Percentiles rank a stretch among this genome's conserved stretches.
These are phyloP conservation scores for Inosperma sp. DNA, from an alignment of 768 basidiomycete species.

Conservation along the genomic window DNA sequence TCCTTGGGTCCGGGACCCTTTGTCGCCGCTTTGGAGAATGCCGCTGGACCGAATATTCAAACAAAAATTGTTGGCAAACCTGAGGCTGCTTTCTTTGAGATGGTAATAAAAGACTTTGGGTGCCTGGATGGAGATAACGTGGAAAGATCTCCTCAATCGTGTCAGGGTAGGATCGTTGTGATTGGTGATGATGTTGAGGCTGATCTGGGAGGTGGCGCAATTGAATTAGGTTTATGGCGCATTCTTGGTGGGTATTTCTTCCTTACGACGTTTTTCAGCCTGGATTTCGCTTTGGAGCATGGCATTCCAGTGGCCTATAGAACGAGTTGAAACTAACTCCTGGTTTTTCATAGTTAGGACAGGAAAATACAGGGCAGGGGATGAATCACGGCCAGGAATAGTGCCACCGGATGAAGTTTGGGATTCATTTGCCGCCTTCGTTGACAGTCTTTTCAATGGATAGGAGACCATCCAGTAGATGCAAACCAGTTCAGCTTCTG, in stretches of 20 bases:
- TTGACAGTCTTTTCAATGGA: slow-evolving; percentile 38
- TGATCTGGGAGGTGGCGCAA: slow-evolving; percentile 60
- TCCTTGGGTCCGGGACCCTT: slow-evolving; percentile 72
- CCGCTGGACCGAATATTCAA: slow-evolving; percentile 33
- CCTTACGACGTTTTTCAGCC: not conserved
- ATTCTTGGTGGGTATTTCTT: slow-evolving; percentile 48
- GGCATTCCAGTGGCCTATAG: too few species aligned
- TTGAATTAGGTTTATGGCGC: slow-evolving; percentile 56
- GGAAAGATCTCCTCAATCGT: slow-evolving; percentile 3
- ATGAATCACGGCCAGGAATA: slow-evolving; percentile 40
- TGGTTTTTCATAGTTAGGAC: slow-evolving; percentile 45
- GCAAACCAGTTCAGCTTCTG: too few species aligned
- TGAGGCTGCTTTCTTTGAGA: slow-evolving; percentile 51
- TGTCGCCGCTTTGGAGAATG: slow-evolving; percentile 56
- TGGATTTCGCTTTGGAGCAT: slow-evolving; percentile 1
- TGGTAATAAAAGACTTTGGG: slow-evolving; percentile 43
- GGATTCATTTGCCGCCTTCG: slow-evolving; percentile 50
- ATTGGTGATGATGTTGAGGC: slow-evolving; percentile 65
- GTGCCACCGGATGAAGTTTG: slow-evolving; percentile 49
- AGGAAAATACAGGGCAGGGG: slow-evolving; percentile 63
- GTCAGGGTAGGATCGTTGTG: slow-evolving; percentile 39
- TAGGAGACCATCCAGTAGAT: not conserved
- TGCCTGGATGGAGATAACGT: not conserved
- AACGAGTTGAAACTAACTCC: too few species aligned
- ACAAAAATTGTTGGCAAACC: slow-evolving; percentile 66